Base-by-base conservation (phyloP, 2,329 filamentous ascomycete species). In the Aureobasidium sp. region DNA sequence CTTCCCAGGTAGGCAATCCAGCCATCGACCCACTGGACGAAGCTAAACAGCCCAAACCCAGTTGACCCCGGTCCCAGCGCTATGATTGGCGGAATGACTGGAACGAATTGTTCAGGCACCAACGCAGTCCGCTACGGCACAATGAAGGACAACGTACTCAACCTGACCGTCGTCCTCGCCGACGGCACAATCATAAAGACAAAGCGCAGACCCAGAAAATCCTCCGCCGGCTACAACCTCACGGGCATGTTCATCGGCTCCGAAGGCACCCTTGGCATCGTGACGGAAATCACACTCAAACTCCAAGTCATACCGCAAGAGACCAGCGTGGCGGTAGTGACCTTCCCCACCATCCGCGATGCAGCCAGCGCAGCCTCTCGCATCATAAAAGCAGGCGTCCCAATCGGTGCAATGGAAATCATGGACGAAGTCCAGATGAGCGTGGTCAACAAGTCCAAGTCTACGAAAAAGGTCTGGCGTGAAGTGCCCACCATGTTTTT, bases 391-490 rank as follows among this genome's bases (percentile, higher is more conserved):
- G 81, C 84, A 0, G 88, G 86, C 0, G 79, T 91, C 3, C 88
- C 86, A 0, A 81, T 92, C 7, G 87, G 86, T 0, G 87, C 87
- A 3, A 87, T 92, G 83, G 89, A 94, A 73, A 84, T 94, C 66
- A 90, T 94, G 87, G 89, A 94, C 69, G 89, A 94, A 61, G 87
- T 93, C 3, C 88, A 92, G 73, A 94, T 94, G 89, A 81, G 79
- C 64, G 87, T 93, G 0, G 85, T 94, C 69, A 94, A 94, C 73
- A 78, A 85, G 57, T 83, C 86, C 11, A 86, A 87, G 0, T 83
- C 84, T 4, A 90, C 87, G 0, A 81, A 83, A 8, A 85, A 84
- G 17, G 81, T 83, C 43, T 93, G 89, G 89, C 81, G 86, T 66
- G 89, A 92, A 72, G 74, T 81, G 59, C 88, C 89, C 0, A 92